Percentiles rank a stretch among this genome's conserved stretches.
Evolutionary conservation across 2,329 filamentous ascomycete genomes (phyloP).

Genomic region (Hypoxylon sp.): DNA sequence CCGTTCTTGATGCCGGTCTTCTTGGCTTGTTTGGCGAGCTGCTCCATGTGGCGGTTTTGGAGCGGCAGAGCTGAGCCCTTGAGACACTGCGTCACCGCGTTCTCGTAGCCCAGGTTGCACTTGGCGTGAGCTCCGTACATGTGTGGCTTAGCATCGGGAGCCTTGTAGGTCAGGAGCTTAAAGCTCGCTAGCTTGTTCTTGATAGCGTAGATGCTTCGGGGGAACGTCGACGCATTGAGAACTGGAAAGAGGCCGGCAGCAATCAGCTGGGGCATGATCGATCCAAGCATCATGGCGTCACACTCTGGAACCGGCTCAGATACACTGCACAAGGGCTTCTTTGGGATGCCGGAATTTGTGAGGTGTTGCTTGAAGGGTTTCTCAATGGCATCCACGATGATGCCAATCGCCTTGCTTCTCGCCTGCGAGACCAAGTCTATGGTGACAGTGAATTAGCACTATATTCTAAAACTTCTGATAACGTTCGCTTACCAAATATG

Average conservation of each 20-base stretch:
- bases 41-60: constrained; percentile 10
- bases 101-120: constrained; percentile 45
- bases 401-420: not conserved
- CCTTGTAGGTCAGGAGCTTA: constrained; percentile 42
- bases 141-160: constrained; percentile 46
- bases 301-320: constrained; percentile 42
- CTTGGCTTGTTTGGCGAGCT: constrained; percentile 41
- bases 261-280: constrained; percentile 37
- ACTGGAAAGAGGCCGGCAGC: constrained; percentile 44
- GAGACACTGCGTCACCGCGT: constrained; percentile 31
- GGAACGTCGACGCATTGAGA: constrained; percentile 40
- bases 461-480: not conserved
- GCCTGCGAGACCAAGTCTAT: not conserved
- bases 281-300: constrained; percentile 51
- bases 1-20: constrained; percentile 29
- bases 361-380: not conserved
- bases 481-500: constrained; percentile 42
- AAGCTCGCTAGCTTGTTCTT: constrained; percentile 40
- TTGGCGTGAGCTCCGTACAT: constrained; percentile 36
- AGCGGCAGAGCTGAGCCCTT: constrained; percentile 42
- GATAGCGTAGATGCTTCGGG: constrained; percentile 42
- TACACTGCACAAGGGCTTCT: constrained; percentile 41
- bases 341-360: constrained; percentile 23
- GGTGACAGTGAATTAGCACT: not conserved
- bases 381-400: not conserved